phyloP scores from a whole-genome alignment of 192 early-diverging fungal genomes.

The Coemansia brasiliensis region DNA sequence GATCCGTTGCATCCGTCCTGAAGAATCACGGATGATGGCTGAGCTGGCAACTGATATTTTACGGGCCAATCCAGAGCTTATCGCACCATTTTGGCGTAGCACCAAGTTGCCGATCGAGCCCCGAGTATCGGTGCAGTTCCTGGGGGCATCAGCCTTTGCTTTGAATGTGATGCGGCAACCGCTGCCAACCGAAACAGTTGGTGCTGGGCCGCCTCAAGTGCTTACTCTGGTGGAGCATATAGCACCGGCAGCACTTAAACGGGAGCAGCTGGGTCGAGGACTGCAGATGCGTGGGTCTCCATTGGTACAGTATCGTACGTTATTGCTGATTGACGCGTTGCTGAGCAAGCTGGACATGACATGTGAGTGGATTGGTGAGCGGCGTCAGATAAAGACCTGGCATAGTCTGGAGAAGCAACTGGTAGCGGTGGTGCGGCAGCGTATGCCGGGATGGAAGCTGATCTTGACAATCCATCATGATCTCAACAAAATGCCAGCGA shows the following conservation, averaged over 20 bases:
- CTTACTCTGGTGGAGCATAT: slow-evolving; percentile 48
- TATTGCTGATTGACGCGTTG: slow-evolving; percentile 35
- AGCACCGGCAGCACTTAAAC: slow-evolving; percentile 22
- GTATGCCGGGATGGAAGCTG: slow-evolving; percentile 42
- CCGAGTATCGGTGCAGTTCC: slow-evolving; percentile 36
- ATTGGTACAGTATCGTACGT: slow-evolving; percentile 44
- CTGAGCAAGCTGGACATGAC: slow-evolving; percentile 36
- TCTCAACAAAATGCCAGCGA: background rate
- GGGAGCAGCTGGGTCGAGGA: slow-evolving; percentile 27
- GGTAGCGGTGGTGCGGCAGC: slow-evolving; percentile 35
- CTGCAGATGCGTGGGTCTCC: slow-evolving; percentile 23
- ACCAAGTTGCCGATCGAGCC: slow-evolving; percentile 40
- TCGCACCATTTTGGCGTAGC: slow-evolving; percentile 53
- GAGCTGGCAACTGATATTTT: slow-evolving; percentile 39
- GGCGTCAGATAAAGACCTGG: slow-evolving; percentile 4
- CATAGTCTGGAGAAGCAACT: slow-evolving; percentile 30
- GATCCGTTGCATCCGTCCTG: slow-evolving; percentile 28
- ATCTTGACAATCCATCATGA: slow-evolving; percentile 27
- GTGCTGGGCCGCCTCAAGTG: slow-evolving; percentile 24
- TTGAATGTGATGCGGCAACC: slow-evolving; percentile 31
- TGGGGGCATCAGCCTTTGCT: slow-evolving; percentile 43
- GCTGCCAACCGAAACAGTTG: slow-evolving; percentile 19
- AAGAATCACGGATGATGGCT: slow-evolving; percentile 21
- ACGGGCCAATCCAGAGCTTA: slow-evolving; percentile 45
- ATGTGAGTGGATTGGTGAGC: slow-evolving; percentile 24